Evolutionary conservation across 2,329 filamentous ascomycete species (phyloP), one percentile per base, ranked within the genome.

Genomic region (Plenodomus biglobosus): DNA sequence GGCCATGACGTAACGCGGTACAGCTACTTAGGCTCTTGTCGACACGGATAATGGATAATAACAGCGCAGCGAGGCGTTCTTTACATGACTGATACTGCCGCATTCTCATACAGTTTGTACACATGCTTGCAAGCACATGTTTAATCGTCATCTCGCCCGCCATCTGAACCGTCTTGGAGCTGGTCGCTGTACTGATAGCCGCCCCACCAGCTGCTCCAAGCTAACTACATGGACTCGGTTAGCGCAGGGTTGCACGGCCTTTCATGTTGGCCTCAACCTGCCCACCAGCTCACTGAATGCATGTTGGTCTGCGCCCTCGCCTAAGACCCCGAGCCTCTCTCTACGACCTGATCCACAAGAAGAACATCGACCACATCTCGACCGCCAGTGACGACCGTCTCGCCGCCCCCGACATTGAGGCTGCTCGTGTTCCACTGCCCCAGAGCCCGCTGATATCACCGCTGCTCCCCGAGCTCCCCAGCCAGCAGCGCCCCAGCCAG

Each of bases 321-420:
- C 72, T 86, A 56, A 80, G 76, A 76, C 72, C 77, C 68, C 80
- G 82, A 59, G 80, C 82, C 44, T 86, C 83, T 42, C 74, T 87
- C 56, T 76, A 84, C 67, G 82, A 86, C 63, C 76, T 87, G 60
- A 77, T 87, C 58, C 72, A 73, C 49, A 73, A 75, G 60, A 73
- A 75, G 55, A 76, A 76, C 59, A 75, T 78, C 55, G 75, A 79
- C 53, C 67, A 71, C 48, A 65, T 75, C 65, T 76, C 76, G 55
- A 70, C 72, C 36, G 62, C 66, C 50, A 47, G n/a, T n/a, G n/a
- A 49, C 55, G 55, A 52, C 44, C 57, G 43, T 21, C 44, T 46
- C 44, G 55, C 62, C 56, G 56, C 62, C 48, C 61, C 61, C 58
- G 60, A 66, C 55, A 52, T 62, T 48, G 58, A 55, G 55, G 64